Evolutionary conservation across 2,329 filamentous ascomycete genomes (phyloP).

Genomic region (Fusarium sublunatum): DNA sequence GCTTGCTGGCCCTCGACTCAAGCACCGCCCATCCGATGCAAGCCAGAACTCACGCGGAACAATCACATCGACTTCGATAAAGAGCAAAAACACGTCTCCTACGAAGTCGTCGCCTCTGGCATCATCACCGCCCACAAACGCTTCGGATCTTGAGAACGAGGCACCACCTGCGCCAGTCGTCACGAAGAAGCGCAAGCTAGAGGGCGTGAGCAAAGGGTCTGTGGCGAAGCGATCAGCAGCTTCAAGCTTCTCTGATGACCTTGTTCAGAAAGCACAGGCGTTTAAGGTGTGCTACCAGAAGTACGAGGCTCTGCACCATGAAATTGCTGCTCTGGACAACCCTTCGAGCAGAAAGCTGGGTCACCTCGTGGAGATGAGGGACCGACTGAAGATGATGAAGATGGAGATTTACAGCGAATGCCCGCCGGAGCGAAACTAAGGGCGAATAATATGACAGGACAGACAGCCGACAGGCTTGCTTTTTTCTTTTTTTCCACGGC

Average conservation of each 20-base stretch:
- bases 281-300: constrained; percentile 68
- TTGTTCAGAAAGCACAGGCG: constrained; percentile 64
- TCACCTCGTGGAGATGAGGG: constrained; percentile 65
- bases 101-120: constrained; percentile 73
- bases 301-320: constrained; percentile 67
- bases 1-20: constrained; percentile 49
- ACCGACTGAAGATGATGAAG: constrained; percentile 67
- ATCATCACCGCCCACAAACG: constrained; percentile 74
- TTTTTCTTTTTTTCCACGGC: constrained; percentile 37
- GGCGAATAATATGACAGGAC: constrained; percentile 31
- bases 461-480: constrained; percentile 16
- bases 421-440: constrained; percentile 47
- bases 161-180: constrained; percentile 44
- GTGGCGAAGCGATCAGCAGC: constrained; percentile 48
- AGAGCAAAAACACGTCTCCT: constrained; percentile 67
- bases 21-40: constrained; percentile 61
- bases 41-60: constrained; percentile 60
- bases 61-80: constrained; percentile 55
- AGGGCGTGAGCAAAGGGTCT: constrained; percentile 41
- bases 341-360: constrained; percentile 64
- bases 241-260: constrained; percentile 51
- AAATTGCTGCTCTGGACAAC: constrained; percentile 63
- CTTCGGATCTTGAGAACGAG: constrained; percentile 68
- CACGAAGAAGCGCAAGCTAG: constrained; percentile 59
- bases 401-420: constrained; percentile 65